A percentile compares a stretch with the other conserved stretches of the same genome.
phyloP scores from a whole-genome alignment of 2,329 filamentous ascomycete genomes.

The Rhytidhysteron rufulum region DNA sequence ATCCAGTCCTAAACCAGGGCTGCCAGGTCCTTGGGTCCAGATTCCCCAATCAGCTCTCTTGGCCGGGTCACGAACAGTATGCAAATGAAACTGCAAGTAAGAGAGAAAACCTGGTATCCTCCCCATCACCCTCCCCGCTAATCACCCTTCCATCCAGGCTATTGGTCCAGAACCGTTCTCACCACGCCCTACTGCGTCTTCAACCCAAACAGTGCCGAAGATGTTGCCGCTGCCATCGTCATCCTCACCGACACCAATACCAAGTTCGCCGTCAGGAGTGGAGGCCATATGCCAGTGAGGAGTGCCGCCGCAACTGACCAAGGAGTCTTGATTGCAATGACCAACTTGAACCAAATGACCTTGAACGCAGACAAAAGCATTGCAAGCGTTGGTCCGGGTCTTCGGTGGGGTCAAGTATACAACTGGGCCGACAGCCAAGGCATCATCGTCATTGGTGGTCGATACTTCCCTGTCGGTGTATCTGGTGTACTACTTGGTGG shows the following conservation, averaged over 20 bases:
- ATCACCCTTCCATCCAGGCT: too few species aligned
- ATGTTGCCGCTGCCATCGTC: slow-evolving; percentile 2
- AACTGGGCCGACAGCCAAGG: background rate
- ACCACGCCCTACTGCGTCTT: slow-evolving; percentile 1
- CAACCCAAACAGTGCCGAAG: slow-evolving; percentile 3
- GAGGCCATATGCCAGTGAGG: background rate
- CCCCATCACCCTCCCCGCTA: too few species aligned
- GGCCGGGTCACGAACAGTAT: too few species aligned
- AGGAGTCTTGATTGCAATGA: slow-evolving; percentile 2
- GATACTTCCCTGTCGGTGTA: background rate
- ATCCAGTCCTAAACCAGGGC: too few species aligned
- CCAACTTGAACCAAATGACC: background rate
- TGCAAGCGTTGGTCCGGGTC: background rate
- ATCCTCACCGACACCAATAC: slow-evolving; percentile 1
- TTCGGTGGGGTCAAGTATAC: slow-evolving; percentile 1
- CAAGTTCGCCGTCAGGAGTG: slow-evolving; percentile 1
- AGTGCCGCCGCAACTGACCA: slow-evolving; percentile 1
- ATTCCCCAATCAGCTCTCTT: too few species aligned
- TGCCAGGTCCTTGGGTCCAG: too few species aligned
- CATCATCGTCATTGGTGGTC: background rate
- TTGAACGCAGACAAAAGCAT: background rate
- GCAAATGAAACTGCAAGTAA: too few species aligned
- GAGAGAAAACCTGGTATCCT: too few species aligned
- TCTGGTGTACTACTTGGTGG: background rate
- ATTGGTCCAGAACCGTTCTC: too few species aligned